Percentiles rank a stretch among this genome's conserved stretches.
Evolutionary conservation across 75 land plant genomes (phyloP).

Genomic region (Larix kaempferi): DNA sequence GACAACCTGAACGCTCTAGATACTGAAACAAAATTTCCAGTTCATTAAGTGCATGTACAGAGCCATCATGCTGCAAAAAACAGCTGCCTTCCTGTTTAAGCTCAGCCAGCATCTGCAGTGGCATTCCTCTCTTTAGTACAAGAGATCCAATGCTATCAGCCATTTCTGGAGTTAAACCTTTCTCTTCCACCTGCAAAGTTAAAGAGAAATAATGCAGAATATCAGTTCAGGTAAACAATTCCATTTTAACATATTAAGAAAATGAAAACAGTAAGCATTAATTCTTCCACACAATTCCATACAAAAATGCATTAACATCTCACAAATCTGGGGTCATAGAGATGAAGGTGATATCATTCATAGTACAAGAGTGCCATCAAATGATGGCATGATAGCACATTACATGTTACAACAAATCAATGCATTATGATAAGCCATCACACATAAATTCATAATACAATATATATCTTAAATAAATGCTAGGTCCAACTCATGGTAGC

Average conservation of each 20-base stretch:
- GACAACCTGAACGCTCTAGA: slow-evolving; percentile 52
- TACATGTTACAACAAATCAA: neutral
- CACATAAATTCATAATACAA: neutral
- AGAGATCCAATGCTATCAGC: slow-evolving; percentile 74
- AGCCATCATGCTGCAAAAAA: slow-evolving; percentile 41
- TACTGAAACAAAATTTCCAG: slow-evolving; percentile 59
- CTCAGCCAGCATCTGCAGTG: slow-evolving; percentile 56
- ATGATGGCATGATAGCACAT: neutral
- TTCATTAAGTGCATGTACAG: slow-evolving; percentile 57
- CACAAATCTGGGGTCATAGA: neutral
- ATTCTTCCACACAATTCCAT: neutral
- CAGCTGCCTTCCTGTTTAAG: slow-evolving; percentile 46
- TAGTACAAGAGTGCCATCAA: neutral
- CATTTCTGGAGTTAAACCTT: slow-evolving; percentile 67
- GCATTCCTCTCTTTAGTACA: slow-evolving; percentile 60
- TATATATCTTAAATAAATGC: neutral
- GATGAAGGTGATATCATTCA: neutral
- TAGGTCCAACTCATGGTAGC: neutral
- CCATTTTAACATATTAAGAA: neutral
- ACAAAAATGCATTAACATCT: neutral
- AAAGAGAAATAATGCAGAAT: neutral
- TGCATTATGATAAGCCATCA: neutral
- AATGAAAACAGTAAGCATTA: neutral
- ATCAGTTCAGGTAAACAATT: neutral
- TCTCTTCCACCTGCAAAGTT: slow-evolving; percentile 71